Evolutionary conservation across 805 yeast genomes (phyloP).

Genomic region (Tetrapisispora fleetii): DNA sequence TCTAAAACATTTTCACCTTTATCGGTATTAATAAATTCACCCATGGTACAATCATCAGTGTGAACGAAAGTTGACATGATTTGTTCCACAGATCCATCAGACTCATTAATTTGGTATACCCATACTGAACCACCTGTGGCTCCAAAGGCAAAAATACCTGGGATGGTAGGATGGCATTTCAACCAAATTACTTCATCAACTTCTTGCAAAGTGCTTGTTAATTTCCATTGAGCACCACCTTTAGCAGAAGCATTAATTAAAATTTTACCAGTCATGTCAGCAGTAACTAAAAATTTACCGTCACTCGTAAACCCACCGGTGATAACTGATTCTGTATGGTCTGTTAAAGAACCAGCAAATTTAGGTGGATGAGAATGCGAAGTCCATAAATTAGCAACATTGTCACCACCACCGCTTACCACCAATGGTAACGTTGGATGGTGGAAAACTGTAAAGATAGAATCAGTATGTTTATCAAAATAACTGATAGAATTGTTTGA

Average conservation of each 20-base stretch:
- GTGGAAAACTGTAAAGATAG: constrained; percentile 68
- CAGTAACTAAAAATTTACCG: constrained; percentile 77
- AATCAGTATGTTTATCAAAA: constrained; percentile 84
- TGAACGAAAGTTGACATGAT: constrained; percentile 76
- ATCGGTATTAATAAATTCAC: constrained; percentile 55
- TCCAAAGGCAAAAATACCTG: constrained; percentile 77
- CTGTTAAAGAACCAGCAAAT: constrained; percentile 62
- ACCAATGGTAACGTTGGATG: constrained; percentile 83
- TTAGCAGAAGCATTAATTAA: constrained; percentile 60
- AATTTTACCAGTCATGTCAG: constrained; percentile 89
- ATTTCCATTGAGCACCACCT: constrained; percentile 77
- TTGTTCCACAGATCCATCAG: constrained; percentile 47
- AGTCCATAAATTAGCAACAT: constrained; percentile 84
- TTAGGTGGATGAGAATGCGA: constrained; percentile 79
- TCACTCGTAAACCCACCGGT: constrained; percentile 75
- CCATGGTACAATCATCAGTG: constrained; percentile 69
- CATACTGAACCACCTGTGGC: constrained; percentile 89
- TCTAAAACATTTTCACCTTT: constrained; percentile 48
- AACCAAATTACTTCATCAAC: constrained; percentile 88
- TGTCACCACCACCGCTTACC: constrained; percentile 93
- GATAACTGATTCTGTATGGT: constrained; percentile 82
- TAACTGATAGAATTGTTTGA: constrained; percentile 82
- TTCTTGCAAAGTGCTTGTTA: constrained; percentile 64
- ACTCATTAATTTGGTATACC: constrained; percentile 65
- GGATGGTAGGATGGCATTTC: constrained; percentile 64